Evolutionary conservation across 106 monocot species (phyloP), one percentile per base, ranked within the genome.

Genomic region (Dendrobium huoshanense): DNA sequence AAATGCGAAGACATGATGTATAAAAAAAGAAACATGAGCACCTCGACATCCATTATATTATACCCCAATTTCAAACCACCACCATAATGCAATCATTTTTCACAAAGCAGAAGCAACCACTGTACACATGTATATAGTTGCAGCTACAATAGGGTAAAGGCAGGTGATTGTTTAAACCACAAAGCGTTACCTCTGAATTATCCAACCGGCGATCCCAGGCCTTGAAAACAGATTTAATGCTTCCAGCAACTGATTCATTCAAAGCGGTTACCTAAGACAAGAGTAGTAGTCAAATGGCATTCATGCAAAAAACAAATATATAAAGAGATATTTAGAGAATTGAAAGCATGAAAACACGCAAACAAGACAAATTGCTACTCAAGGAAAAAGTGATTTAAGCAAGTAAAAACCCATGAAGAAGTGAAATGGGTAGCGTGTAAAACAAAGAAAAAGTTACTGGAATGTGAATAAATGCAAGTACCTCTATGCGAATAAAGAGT

Each of bases 161-260:
- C 0, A 70, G 37, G 6, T 70, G 33, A 70, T 70, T 70, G 31
- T 33, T 70, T 33, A 7, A 37, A 70, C 70, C 24, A 70, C 70
- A 37, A 70, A 70, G 70, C 2, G 13, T 24, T 88, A 92, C 95
- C 90, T 87, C 90, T 65, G 90, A 90, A 77, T 85, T 88, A 80
- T 88, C 88, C 51, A 92, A 78, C 11, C 95, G 88, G 43, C 73
- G 83, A 41, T 90, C 92, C 95, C 95, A 95, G 1, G 92, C 64
- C 79, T 90, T 92, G 59, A 95, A 95, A 79, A 95, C 85, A 42
- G 81, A 84, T 75, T 95, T 95, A 24, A 88, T 90, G 47, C 95
- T 95, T 82, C 90, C 95, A 47, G 80, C 22, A 70, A 90, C 74
- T 42, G 90, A 88, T 85, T 95, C 95, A 82, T 95, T 95, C 84